A percentile compares a stretch with the other conserved stretches of the same genome.
These are phyloP conservation scores for Backusella tuberculispora DNA, from an alignment of 192 early-diverging fungal genomes.

Conservation along the genomic window DNA sequence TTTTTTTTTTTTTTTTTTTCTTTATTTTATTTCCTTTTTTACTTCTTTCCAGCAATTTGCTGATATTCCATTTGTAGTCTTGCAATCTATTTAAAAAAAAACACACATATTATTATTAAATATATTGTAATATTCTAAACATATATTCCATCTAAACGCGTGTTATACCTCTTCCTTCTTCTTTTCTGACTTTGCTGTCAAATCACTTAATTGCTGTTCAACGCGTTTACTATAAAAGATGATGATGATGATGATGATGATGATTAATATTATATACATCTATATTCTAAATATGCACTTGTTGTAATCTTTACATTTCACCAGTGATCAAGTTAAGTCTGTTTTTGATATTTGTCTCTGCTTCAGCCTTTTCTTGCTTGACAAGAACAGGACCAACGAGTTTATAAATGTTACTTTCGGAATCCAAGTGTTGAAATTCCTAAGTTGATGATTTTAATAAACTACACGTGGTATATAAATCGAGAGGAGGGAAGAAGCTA, in stretches of 20 bases:
- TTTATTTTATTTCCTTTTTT: too few relatives aligned
- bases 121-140: background rate
- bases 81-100: slow-evolving; percentile 31
- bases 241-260: background rate
- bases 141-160: background rate
- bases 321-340: slow-evolving; percentile 87
- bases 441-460: slow-evolving; percentile 26
- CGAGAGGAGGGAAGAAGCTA: too few relatives aligned
- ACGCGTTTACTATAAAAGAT: slow-evolving; percentile 69
- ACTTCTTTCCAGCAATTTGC: too few relatives aligned
- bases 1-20: too few relatives aligned
- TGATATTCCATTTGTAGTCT: too few relatives aligned
- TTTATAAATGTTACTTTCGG: slow-evolving; percentile 90
- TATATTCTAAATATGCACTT: background rate
- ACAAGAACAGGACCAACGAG: slow-evolving; percentile 95
- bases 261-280: background rate
- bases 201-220: slow-evolving; percentile 79
- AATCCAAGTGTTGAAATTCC: slow-evolving; percentile 87
- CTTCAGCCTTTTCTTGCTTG: slow-evolving; percentile 89
- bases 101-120: background rate
- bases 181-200: slow-evolving; percentile 82
- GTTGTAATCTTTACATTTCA: slow-evolving; percentile 75
- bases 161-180: slow-evolving; percentile 72
- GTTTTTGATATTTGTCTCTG: slow-evolving; percentile 87
- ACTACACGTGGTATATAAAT: too few relatives aligned